phyloP scores from a whole-genome alignment of 2,329 filamentous ascomycete species.

The Cladophialophora immunda region DNA sequence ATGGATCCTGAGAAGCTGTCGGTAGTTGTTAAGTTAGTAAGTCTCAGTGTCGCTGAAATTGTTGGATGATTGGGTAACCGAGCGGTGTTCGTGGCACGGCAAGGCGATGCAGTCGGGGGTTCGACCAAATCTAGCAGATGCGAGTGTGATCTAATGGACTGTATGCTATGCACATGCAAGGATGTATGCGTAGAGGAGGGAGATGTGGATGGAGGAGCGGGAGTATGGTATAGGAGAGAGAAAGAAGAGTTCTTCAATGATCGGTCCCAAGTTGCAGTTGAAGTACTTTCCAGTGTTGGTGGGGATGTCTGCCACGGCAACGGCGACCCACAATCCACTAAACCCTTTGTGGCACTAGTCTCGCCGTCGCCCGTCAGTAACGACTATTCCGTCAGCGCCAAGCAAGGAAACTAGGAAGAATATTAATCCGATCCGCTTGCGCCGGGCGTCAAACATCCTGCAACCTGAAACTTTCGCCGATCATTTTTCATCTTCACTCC shows the following conservation, averaged over 20 bases:
- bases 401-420: neutral
- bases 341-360: neutral
- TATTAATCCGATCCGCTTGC: neutral
- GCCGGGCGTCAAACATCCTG: neutral
- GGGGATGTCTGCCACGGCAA: conserved; percentile 24
- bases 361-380: neutral
- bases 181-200: conserved; percentile 46
- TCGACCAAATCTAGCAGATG: conserved; percentile 45
- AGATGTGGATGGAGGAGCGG: conserved; percentile 41
- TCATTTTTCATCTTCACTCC: conserved; percentile 18
- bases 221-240: conserved; percentile 37
- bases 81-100: conserved; percentile 40
- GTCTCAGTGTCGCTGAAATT: conserved; percentile 42
- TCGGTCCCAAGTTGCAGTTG: conserved; percentile 29
- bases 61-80: conserved; percentile 48
- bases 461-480: conserved; percentile 12
- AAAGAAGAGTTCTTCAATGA: conserved; percentile 35
- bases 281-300: conserved; percentile 19
- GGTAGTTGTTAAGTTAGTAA: conserved; percentile 44
- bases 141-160: conserved; percentile 49
- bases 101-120: conserved; percentile 46
- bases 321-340: conserved; percentile 4
- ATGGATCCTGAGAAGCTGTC: conserved; percentile 48
- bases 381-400: conserved; percentile 25
- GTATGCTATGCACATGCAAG: conserved; percentile 46